Base-by-base conservation (phyloP, 1,284 basidiomycete genomes). In the Rhizoctonia solani region DNA sequence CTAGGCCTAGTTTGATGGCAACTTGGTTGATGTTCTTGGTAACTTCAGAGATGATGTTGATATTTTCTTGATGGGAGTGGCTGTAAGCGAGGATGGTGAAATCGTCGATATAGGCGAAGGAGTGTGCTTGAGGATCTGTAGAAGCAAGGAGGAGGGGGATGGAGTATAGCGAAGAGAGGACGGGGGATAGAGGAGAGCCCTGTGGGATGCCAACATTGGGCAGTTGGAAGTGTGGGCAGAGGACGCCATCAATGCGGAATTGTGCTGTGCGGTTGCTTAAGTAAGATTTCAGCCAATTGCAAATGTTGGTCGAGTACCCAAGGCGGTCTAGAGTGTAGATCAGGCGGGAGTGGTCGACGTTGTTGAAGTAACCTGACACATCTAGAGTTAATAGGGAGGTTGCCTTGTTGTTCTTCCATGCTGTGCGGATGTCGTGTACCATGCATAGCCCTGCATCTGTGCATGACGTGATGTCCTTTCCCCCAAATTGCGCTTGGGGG, bases 401-500 rank as follows among this genome's bases (percentile, higher is more conserved):
- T 4, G 69, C 70, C 21, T 66, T 55, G 1, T 68, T 67, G 37
- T 73, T 44, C 46, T 73, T 72, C 69, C 72, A 71, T 11, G 73
- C 75, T 0, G 72, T 68, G 19, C 76, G 53, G 0, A 76, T 68
- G 53, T 76, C 75, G 47, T 76, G 72, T 0, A 67, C 65, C n/a
- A 75, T 71, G 0, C 70, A 42, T 0, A 74, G 8, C 4, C 42
- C 56, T 1, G 56, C 56, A 27, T 59, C 56, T n/a, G 34, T 42
- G 44, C 56, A 59, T 2, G 44, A 59, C 4, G 44, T n/a, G 3
- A 3, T 32, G 21, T 59, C 42, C 6, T 42, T 42, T 1, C 78
- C 78, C 9, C 79, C 78, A 66, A 79, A 79, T 49, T 78, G 80
- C 0, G 54, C 66, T 9, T 53, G 1, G 0, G 77, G 73, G 0